Evolutionary conservation across 495 filamentous ascomycete species (phyloP), one percentile per base, ranked within the genome.

Genomic region (Delitschia confertaspora): DNA sequence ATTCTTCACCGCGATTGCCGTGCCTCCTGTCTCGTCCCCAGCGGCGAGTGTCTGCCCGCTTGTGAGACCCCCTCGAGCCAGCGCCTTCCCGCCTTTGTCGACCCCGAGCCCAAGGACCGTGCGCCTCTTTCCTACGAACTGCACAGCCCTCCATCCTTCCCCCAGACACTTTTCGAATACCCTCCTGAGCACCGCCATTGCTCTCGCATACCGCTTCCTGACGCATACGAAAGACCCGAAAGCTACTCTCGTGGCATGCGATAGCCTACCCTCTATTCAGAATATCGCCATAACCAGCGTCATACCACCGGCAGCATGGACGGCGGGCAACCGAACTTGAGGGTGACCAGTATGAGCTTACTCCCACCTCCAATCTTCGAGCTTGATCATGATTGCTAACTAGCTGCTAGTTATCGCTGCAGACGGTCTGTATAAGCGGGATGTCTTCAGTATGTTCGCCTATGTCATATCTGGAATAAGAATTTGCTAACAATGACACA

Each of bases 401-500:
- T 76, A 70, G 51, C 65, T 70, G 61, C 67, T 71, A 64, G 91
- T 99, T 65, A 94, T 99, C 71, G 91, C 91, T 53, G 91, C 91
- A 48, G 91, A 99, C 72, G 88, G 93, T 33, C 74, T 99, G 49
- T 95, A 95, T 74, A 96, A 95, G 68, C 80, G 91, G 54, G 91
- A 99, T 88, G 87, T 99, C 48, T 95, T 99, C 67, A 76, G 91
- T 96, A 76, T 40, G 83, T 72, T 47, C 25, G 25, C 43, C 49
- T n/a, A 65, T 50, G 56, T 42, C 8, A 26, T 19, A 14, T 36
- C 44, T 58, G 55, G 44, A 54, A 49, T 19, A 31, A 44, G 57
- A 53, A 52, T 54, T 54, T 54, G 35, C 56, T 56, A 23, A 53
- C 49, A 36, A 54, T 47, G 49, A 34, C 25, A 18, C 60, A 98